Conservation (phyloP, 495 filamentous ascomycete genomes). For the Lasiosphaeris hirsuta region DNA sequence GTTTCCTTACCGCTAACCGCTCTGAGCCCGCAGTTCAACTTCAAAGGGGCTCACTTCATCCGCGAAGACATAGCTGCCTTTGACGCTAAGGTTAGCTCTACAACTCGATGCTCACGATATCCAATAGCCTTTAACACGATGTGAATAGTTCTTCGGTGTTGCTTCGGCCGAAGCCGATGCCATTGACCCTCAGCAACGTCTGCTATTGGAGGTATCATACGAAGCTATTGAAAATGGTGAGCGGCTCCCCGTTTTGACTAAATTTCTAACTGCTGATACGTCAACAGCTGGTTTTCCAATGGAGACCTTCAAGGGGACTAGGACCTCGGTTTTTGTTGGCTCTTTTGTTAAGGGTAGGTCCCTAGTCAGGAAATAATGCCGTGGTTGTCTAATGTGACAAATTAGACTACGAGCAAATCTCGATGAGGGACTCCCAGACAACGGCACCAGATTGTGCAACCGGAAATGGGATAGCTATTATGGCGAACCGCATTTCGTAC, state of each 20-base stretch:
- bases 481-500: slow-evolving; percentile 51
- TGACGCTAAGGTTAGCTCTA: slow-evolving; percentile 28
- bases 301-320: slow-evolving; percentile 6
- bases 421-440: slow-evolving; percentile 24
- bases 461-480: slow-evolving; percentile 27
- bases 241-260: slow-evolving; percentile 26
- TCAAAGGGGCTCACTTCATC: slow-evolving; percentile 32
- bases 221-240: slow-evolving; percentile 68
- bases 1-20: slow-evolving; percentile 16
- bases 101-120: no score
- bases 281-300: slow-evolving; percentile 62
- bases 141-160: slow-evolving; percentile 54
- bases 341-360: slow-evolving; percentile 32
- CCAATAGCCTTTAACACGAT: no score
- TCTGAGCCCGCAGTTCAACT: slow-evolving; percentile 31
- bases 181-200: slow-evolving; percentile 69
- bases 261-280: slow-evolving; percentile 43
- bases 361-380: neutral
- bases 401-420: slow-evolving; percentile 35
- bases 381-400: slow-evolving; percentile 8
- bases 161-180: slow-evolving; percentile 56
- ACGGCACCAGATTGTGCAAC: slow-evolving; percentile 39
- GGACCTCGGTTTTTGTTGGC: slow-evolving; percentile 29
- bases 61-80: slow-evolving; percentile 48
- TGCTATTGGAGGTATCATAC: slow-evolving; percentile 72